Percentiles rank a stretch among this genome's conserved stretches.
phyloP scores from a whole-genome alignment of 495 filamentous ascomycete genomes.

The Apodospora peruviana region DNA sequence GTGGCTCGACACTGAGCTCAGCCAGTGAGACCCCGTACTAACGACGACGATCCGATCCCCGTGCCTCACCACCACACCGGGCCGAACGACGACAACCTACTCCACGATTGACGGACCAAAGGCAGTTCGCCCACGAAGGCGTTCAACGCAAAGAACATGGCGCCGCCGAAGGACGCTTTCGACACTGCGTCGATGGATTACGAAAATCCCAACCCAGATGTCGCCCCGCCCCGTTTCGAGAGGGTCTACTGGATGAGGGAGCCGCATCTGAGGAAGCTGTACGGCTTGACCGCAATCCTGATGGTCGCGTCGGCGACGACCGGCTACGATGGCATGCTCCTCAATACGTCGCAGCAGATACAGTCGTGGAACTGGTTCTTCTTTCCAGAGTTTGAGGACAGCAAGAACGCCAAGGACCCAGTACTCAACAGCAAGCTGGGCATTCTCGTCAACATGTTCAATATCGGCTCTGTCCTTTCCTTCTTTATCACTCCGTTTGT shows the following conservation, averaged over 20 bases:
- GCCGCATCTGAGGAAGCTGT: slow-evolving; percentile 55
- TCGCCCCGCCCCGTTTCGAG: slow-evolving; percentile 44
- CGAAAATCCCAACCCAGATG: background rate
- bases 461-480: slow-evolving; percentile 58
- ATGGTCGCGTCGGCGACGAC: slow-evolving; percentile 60
- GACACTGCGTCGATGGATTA: slow-evolving; percentile 6
- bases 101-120: too few relatives aligned
- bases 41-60: background rate
- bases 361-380: slow-evolving; percentile 49
- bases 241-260: slow-evolving; percentile 55
- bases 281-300: slow-evolving; percentile 48
- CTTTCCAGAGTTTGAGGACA: slow-evolving; percentile 31
- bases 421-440: slow-evolving; percentile 45
- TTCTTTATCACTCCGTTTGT: slow-evolving; percentile 64
- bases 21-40: background rate
- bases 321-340: slow-evolving; percentile 61
- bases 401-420: slow-evolving; percentile 28
- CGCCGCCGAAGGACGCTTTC: too few relatives aligned
- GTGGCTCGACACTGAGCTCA: background rate
- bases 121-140: too few relatives aligned
- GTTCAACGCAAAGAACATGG: too few relatives aligned
- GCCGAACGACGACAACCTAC: background rate
- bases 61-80: background rate
- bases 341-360: slow-evolving; percentile 55
- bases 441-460: slow-evolving; percentile 65